phyloP scores from a whole-genome alignment of 2,329 filamentous ascomycete species.

The Paraphaeosphaeria minitans region DNA sequence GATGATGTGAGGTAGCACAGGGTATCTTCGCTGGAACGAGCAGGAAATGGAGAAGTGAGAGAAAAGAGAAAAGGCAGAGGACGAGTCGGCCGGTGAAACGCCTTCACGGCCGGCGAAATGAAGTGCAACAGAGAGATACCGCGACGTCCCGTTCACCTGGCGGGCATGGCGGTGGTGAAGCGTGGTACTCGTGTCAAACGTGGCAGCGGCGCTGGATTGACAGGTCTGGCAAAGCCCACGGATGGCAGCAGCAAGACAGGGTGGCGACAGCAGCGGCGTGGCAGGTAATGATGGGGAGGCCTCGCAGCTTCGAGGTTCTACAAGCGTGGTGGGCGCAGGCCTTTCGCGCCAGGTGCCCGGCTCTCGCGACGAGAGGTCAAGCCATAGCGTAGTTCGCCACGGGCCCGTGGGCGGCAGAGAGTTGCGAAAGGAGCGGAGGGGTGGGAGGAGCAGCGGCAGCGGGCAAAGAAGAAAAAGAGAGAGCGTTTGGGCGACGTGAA shows the following conservation, averaged over 20 bases:
- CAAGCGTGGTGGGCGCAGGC: slow-evolving; percentile 42
- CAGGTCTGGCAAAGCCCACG: slow-evolving; percentile 29
- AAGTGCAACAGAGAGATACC: slow-evolving; percentile 16
- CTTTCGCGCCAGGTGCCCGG: slow-evolving; percentile 24
- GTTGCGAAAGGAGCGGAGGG: slow-evolving; percentile 25
- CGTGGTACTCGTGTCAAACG: slow-evolving; percentile 27
- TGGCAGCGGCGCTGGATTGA: slow-evolving; percentile 31
- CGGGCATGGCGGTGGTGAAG: slow-evolving; percentile 36
- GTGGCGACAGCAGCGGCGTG: slow-evolving; percentile 18
- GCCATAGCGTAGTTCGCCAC: slow-evolving; percentile 30
- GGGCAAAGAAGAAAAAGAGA: slow-evolving; percentile 14
- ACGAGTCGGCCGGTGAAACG: slow-evolving; percentile 7
- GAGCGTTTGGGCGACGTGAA: slow-evolving; percentile 1
- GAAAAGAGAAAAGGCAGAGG: slow-evolving; percentile 2
- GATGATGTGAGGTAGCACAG: slow-evolving; percentile 37
- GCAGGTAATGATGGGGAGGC: slow-evolving; percentile 26
- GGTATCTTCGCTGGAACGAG: slow-evolving; percentile 35
- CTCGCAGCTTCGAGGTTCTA: slow-evolving; percentile 42
- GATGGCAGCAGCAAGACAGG: slow-evolving; percentile 24
- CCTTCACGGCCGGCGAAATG: slow-evolving; percentile 15
- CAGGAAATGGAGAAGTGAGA: slow-evolving; percentile 14
- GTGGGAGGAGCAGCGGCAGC: slow-evolving; percentile 14
- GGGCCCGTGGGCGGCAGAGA: slow-evolving; percentile 25
- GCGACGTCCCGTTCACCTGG: slow-evolving; percentile 25
- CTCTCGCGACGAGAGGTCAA: slow-evolving; percentile 28